A percentile compares a stretch with the other conserved stretches of the same genome.
Conservation (phyloP, 768 basidiomycete species). For the Tricholoma bakamatsutake region DNA sequence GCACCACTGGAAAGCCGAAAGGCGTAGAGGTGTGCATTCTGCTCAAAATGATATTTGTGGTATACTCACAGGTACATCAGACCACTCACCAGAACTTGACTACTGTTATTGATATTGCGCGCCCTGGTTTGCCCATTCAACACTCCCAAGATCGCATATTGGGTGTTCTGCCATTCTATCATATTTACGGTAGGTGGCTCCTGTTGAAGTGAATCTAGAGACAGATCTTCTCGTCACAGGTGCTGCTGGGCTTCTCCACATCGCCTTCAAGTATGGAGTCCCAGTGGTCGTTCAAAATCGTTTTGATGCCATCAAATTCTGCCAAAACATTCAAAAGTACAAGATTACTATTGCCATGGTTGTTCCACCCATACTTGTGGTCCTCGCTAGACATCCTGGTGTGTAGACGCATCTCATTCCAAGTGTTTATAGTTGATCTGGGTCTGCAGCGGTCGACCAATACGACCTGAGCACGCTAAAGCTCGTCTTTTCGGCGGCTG, state of each 20-base stretch:
- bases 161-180: not conserved
- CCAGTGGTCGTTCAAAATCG: conserved; percentile 2
- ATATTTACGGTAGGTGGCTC: not conserved
- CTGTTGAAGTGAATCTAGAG: not conserved
- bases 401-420: not conserved
- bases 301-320: conserved; percentile 7
- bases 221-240: not conserved
- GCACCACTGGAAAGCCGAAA: not conserved
- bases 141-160: not conserved
- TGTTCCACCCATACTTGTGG: not conserved
- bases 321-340: not conserved
- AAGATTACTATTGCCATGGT: not conserved
- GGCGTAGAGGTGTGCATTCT: not conserved
- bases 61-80: not conserved
- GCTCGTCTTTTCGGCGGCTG: not conserved
- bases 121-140: not conserved
- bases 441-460: not conserved
- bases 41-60: not conserved
- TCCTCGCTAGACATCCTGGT: not conserved
- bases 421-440: not conserved
- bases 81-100: not conserved
- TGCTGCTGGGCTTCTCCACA: not conserved
- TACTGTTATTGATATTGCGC: not conserved
- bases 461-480: not conserved
- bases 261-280: not conserved